Conservation (phyloP, 306 rosid species). For the Prinsepia uniflora region DNA sequence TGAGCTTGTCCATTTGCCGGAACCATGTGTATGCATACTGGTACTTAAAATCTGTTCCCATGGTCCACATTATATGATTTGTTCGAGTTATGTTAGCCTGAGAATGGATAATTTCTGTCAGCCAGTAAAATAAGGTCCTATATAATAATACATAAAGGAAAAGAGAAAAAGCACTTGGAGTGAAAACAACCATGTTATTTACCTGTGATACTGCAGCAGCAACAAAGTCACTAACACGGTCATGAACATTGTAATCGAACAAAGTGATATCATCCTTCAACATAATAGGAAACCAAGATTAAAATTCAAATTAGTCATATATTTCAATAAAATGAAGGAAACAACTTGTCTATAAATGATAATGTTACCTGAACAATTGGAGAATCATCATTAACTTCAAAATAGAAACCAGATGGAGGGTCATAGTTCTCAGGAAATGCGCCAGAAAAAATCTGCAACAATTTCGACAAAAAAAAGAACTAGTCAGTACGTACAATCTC, state of each 20-base stretch:
- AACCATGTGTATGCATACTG: conserved; percentile 91
- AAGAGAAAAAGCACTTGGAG: neutral
- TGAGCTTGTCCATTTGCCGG: conserved; percentile 84
- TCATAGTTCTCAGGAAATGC: conserved; percentile 52
- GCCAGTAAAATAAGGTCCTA: conserved; percentile 21
- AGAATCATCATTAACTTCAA: conserved; percentile 51
- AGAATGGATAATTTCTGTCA: conserved; percentile 31
- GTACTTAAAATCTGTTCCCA: conserved; percentile 99
- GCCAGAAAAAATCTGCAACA: conserved; percentile 47
- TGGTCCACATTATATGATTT: conserved; percentile 96
- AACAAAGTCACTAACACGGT: conserved; percentile 48
- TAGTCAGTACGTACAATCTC: conserved; percentile 6
- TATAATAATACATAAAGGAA: conserved; percentile 13
- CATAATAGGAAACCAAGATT: conserved; percentile 10
- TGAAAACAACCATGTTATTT: conserved; percentile 4
- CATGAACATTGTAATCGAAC: conserved; percentile 57
- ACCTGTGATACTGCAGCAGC: conserved; percentile 59
- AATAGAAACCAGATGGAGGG: conserved; percentile 57
- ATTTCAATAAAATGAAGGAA: conserved; percentile 11
- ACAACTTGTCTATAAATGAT: conserved; percentile 19
- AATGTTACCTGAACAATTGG: conserved; percentile 45
- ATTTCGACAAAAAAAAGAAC: conserved; percentile 1
- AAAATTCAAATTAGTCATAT: conserved; percentile 20
- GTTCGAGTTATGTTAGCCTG: conserved; percentile 96
- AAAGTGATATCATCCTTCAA: conserved; percentile 42